Percentiles rank a stretch among this genome's conserved stretches.
Evolutionary conservation across 805 yeast species (phyloP).

Genomic region (Candida peoriensis): DNA sequence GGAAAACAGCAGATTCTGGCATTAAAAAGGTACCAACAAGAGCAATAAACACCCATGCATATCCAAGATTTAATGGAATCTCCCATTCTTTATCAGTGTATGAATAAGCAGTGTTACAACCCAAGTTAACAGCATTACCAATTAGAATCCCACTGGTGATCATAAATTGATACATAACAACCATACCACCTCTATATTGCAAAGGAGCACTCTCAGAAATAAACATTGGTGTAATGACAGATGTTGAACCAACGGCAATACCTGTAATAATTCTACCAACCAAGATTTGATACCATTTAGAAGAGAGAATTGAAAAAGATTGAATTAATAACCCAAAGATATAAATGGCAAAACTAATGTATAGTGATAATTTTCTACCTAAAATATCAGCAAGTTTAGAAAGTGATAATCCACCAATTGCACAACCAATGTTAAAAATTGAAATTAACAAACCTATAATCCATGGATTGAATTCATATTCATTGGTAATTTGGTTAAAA

Average conservation of each 20-base stretch:
- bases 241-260: constrained; percentile 68
- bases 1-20: constrained; percentile 70
- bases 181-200: constrained; percentile 66
- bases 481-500: constrained; percentile 31
- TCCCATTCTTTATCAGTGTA: constrained; percentile 63
- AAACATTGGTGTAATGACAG: constrained; percentile 73
- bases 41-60: constrained; percentile 32
- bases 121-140: constrained; percentile 65
- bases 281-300: constrained; percentile 57
- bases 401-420: constrained; percentile 58
- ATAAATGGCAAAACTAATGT: constrained; percentile 49
- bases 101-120: constrained; percentile 35
- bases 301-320: constrained; percentile 37
- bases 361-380: constrained; percentile 58
- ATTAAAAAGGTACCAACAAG: constrained; percentile 46
- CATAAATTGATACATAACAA: constrained; percentile 64
- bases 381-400: constrained; percentile 51
- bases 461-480: constrained; percentile 35
- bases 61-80: constrained; percentile 53
- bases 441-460: constrained; percentile 50
- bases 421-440: constrained; percentile 65
- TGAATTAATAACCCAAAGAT: constrained; percentile 59
- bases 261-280: constrained; percentile 69
- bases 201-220: constrained; percentile 68
- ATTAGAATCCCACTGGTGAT: constrained; percentile 67